Evolutionary conservation across 306 rosid genomes (phyloP).

Genomic region (Lathyrus oleraceus): DNA sequence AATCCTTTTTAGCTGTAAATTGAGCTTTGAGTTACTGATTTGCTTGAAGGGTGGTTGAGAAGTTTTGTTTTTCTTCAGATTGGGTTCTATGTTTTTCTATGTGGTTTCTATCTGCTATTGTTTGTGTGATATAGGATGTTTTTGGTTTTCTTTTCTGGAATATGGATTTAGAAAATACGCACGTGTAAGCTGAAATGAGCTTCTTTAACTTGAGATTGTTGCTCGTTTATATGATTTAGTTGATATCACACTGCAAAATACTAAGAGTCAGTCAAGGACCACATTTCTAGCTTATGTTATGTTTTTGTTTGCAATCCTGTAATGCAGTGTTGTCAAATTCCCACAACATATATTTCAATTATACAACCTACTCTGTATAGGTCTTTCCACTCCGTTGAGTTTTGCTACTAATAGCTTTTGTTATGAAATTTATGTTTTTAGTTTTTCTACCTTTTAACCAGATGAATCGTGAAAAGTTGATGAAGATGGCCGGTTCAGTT

Average conservation of each 20-base stretch:
- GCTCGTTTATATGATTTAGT: not conserved
- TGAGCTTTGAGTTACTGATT: not conserved
- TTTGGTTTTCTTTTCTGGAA: not conserved
- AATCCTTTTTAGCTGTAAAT: not conserved
- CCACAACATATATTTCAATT: not conserved
- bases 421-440: constrained; percentile 14
- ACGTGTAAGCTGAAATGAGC: not conserved
- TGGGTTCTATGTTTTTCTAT: not conserved
- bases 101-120: not conserved
- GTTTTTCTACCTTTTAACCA: constrained; percentile 24
- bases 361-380: not conserved
- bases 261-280: not conserved
- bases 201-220: not conserved
- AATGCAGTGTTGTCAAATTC: not conserved
- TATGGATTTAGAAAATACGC: not conserved
- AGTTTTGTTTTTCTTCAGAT: not conserved
- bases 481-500: constrained; percentile 95
- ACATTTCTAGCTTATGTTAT: not conserved
- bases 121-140: not conserved
- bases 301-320: too few relatives aligned
- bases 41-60: not conserved
- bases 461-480: constrained; percentile 84
- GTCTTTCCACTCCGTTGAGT: not conserved
- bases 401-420: not conserved
- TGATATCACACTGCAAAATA: not conserved